These are phyloP conservation scores for Verticillium isaacii DNA, from an alignment of 2,329 filamentous ascomycete species.

Conservation along the genomic window DNA sequence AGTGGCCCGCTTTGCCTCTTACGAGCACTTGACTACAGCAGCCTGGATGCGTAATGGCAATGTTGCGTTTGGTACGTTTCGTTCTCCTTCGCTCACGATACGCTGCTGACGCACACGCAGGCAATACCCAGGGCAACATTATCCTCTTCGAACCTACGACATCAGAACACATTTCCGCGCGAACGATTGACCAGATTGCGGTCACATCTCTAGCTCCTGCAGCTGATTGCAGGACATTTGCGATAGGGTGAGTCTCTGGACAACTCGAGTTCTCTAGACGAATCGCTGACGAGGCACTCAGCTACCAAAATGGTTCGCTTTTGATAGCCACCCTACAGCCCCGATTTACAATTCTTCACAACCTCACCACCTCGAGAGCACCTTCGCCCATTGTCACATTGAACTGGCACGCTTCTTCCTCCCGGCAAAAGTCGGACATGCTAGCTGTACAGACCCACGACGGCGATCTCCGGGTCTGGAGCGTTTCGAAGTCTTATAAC, in stretches of 20 bases:
- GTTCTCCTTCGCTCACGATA: background rate
- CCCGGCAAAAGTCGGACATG: conserved; percentile 97
- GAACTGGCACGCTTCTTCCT: conserved; percentile 94
- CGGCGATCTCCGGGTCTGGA: conserved; percentile 94
- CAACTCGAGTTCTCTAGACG: background rate
- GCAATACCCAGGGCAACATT: conserved; percentile 87
- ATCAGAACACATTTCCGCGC: conserved; percentile 84
- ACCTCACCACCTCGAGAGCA: conserved; percentile 74
- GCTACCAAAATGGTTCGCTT: conserved; percentile 92
- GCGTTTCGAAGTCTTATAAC: conserved; percentile 76
- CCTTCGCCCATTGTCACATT: conserved; percentile 85
- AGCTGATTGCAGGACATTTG: conserved; percentile 87
- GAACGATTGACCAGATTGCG: conserved; percentile 87
- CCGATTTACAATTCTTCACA: conserved; percentile 90
- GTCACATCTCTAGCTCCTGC: conserved; percentile 91
- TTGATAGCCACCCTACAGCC: conserved; percentile 86
- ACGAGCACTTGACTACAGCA: conserved; percentile 78
- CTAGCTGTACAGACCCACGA: conserved; percentile 87
- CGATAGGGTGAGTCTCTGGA: conserved; percentile 68
- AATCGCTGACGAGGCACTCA: conserved; percentile 28
- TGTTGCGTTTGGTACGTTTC: conserved; percentile 80
- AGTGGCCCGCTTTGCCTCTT: conserved; percentile 86
- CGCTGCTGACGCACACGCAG: conserved; percentile 40
- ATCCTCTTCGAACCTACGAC: conserved; percentile 92
- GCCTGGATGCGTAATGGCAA: conserved; percentile 97